Percentiles rank a stretch among this genome's conserved stretches.
Evolutionary conservation across 805 yeast genomes (phyloP).

Genomic region (Starmerella cellae): DNA sequence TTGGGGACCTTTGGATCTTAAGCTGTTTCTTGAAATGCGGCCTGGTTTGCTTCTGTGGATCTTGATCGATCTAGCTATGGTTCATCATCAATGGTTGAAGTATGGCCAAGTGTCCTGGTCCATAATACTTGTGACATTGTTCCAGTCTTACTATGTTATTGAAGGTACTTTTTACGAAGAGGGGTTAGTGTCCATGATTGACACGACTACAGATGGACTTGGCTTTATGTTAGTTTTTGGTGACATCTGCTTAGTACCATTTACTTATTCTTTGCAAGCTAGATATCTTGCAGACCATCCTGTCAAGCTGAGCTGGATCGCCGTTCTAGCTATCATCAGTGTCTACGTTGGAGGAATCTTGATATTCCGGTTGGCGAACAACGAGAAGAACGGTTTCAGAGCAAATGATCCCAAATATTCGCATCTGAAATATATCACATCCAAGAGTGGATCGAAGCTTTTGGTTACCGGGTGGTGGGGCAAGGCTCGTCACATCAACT

Average conservation of each 20-base stretch:
- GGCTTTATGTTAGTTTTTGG: constrained; percentile 96
- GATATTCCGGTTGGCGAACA: constrained; percentile 73
- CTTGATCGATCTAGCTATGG: constrained; percentile 58
- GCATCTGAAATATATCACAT: constrained; percentile 55
- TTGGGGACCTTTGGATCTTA: constrained; percentile 71
- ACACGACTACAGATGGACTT: constrained; percentile 89
- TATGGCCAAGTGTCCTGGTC: constrained; percentile 57
- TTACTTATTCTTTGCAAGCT: constrained; percentile 76
- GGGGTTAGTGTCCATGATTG: constrained; percentile 88
- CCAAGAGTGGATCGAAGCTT: constrained; percentile 66
- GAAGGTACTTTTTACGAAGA: constrained; percentile 89
- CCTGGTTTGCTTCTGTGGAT: constrained; percentile 90
- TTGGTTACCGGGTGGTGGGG: constrained; percentile 96
- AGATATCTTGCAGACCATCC: constrained; percentile 62
- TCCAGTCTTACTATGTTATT: constrained; percentile 72
- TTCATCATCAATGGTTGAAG: constrained; percentile 63
- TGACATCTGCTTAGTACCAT: constrained; percentile 84
- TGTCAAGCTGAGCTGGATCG: constrained; percentile 37
- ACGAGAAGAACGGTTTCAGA: constrained; percentile 73
- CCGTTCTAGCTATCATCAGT: constrained; percentile 31
- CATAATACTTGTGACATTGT: constrained; percentile 46
- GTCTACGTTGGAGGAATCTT: constrained; percentile 55
- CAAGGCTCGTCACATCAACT: constrained; percentile 79
- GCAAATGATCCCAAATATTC: constrained; percentile 51
- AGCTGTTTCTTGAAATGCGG: constrained; percentile 81